phyloP scores from a whole-genome alignment of 2,329 filamentous ascomycete species.

The Ambrosiella xylebori region DNA sequence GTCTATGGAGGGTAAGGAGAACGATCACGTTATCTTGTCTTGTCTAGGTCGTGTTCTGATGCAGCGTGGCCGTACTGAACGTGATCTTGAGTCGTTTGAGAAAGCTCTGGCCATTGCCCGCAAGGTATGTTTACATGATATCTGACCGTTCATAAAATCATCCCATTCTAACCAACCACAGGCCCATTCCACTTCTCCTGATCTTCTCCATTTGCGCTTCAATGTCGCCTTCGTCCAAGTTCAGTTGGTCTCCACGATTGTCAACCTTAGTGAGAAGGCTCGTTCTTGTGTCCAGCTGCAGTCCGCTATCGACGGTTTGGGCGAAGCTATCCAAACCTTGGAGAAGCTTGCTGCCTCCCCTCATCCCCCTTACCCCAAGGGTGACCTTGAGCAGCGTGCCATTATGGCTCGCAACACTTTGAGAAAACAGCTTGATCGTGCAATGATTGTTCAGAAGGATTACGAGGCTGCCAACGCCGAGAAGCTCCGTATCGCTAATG shows the following conservation, averaged over 20 bases:
- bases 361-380: slow-evolving; percentile 69
- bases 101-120: slow-evolving; percentile 43
- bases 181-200: slow-evolving; percentile 62
- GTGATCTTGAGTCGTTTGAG: slow-evolving; percentile 39
- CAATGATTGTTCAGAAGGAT: slow-evolving; percentile 66
- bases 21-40: slow-evolving; percentile 63
- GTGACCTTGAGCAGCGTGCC: slow-evolving; percentile 83
- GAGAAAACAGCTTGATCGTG: slow-evolving; percentile 75
- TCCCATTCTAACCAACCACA: slow-evolving; percentile 18
- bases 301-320: slow-evolving; percentile 61
- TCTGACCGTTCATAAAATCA: background rate
- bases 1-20: slow-evolving; percentile 53
- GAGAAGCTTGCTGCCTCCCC: slow-evolving; percentile 46
- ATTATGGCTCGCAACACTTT: slow-evolving; percentile 96
- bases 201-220: slow-evolving; percentile 85
- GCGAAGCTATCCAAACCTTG: slow-evolving; percentile 62
- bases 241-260: slow-evolving; percentile 70
- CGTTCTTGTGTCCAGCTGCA: slow-evolving; percentile 67
- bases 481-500: slow-evolving; percentile 66
- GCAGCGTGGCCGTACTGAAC: slow-evolving; percentile 52
- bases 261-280: slow-evolving; percentile 55
- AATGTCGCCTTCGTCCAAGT: slow-evolving; percentile 97
- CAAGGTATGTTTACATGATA: slow-evolving; percentile 31
- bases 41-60: slow-evolving; percentile 82
- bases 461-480: slow-evolving; percentile 88